Base-by-base conservation (phyloP, 441 rosid species). In the Erodium chrysanthum region DNA sequence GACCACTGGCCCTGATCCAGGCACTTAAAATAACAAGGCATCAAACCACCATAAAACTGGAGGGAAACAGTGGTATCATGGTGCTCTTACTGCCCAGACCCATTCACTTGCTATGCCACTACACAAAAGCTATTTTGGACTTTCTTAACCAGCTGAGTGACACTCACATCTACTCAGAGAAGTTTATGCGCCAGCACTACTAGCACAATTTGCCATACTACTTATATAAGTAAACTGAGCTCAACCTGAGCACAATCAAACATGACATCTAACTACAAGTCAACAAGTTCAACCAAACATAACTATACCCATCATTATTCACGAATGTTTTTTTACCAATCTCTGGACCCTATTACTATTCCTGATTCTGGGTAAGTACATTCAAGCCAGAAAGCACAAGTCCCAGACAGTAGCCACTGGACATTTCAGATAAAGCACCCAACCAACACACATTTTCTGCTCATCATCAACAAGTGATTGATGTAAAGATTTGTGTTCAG, bases 91-190 rank as follows among this genome's bases (percentile, higher is more conserved):
- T 54, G 20, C 20, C 59, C 59, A 22, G 10, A 54, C 0, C 27
- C 61, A 18, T 54, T 18, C 60, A 54, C 60, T 54, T 54, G 60
- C 60, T 54, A 54, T 54, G 61, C 20, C 25, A 54, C 61, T 8
- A 54, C 20, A 54, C 27, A 54, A n/a, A n/a, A 54, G 61, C 61
- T 54, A 18, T 54, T 54, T 18, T 18, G 4, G 27, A 54, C 61
- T 52, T 52, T 15, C 21, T 54, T 1, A 54, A 54, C 61, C 61
- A 1, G 61, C 25, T 9, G 35, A 17, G 61, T 20, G 9, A 20
- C 61, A 54, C 20, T 27, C n/a, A n/a, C n/a, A n/a, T n/a, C n/a
- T 54, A 54, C 61, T 8, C 11, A 3, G 9, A 54, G 22, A 7
- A 54, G 23, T 10, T 18, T 27, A 11, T 20, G 61, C 35, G 4